These are phyloP conservation scores for Fraxinus sp. DNA, from an alignment of 305 asterid genomes.

Conservation along the genomic window DNA sequence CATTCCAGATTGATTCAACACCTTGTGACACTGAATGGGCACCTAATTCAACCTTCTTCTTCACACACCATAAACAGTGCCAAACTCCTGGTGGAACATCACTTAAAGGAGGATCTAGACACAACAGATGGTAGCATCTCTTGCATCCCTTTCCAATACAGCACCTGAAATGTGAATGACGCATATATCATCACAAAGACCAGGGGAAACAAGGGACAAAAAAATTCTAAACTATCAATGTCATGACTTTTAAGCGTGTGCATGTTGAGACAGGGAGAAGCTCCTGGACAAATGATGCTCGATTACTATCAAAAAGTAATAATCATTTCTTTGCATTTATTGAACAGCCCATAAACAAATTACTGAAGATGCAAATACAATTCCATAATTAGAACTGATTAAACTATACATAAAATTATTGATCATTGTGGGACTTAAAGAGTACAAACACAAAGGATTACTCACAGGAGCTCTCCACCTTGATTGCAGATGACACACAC, in stretches of 20 bases:
- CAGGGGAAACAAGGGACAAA: constrained; percentile 3
- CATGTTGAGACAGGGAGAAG: constrained; percentile 13
- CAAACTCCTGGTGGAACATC: constrained; percentile 54
- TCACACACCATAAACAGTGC: constrained; percentile 66
- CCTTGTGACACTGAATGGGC: constrained; percentile 61
- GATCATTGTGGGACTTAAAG: constrained; percentile 13
- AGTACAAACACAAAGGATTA: constrained; percentile 41
- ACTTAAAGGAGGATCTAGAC: constrained; percentile 52
- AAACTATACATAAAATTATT: constrained; percentile 9
- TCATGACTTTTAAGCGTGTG: constrained; percentile 10
- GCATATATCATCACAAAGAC: constrained; percentile 21
- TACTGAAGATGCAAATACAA: constrained; percentile 19
- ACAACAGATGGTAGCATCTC: constrained; percentile 51
- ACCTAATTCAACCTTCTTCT: constrained; percentile 62
- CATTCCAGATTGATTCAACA: constrained; percentile 62
- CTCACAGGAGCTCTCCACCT: constrained; percentile 74
- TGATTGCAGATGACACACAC: constrained; percentile 54
- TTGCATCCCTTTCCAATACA: constrained; percentile 61
- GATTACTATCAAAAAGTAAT: constrained; percentile 8
- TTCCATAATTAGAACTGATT: constrained; percentile 15
- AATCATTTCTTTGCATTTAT: background rate
- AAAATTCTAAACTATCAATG: background rate
- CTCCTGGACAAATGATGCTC: constrained; percentile 4
- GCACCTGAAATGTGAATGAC: constrained; percentile 46
- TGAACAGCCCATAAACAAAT: constrained; percentile 5